Conservation (phyloP, 306 rosid species). For the Hippophae rhamnoides region DNA sequence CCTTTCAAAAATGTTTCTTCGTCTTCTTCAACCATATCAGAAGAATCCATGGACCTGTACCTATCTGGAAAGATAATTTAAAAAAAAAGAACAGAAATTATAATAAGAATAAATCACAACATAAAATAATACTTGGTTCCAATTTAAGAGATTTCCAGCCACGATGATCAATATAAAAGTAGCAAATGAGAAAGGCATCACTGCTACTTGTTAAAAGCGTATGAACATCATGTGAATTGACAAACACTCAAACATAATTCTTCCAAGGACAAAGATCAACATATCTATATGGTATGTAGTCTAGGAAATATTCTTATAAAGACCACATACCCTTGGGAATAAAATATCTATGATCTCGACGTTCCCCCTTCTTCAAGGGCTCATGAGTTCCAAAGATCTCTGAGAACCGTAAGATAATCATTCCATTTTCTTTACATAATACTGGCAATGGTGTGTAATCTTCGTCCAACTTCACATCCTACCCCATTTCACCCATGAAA, state of each 20-base stretch:
- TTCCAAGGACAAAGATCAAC: too few species aligned
- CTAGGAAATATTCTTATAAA: too few species aligned
- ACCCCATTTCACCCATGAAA: not conserved
- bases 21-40: constrained; percentile 81
- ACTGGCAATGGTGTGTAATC: constrained; percentile 57
- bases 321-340: constrained; percentile 45
- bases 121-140: not conserved
- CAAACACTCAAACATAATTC: too few species aligned
- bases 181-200: too few species aligned
- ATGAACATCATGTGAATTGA: too few species aligned
- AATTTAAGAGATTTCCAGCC: not conserved
- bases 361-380: constrained; percentile 69
- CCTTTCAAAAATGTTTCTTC: constrained; percentile 76
- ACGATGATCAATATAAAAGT: too few species aligned
- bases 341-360: constrained; percentile 62
- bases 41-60: constrained; percentile 39
- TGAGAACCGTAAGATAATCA: constrained; percentile 72
- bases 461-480: constrained; percentile 30
- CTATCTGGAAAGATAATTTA: constrained; percentile 46
- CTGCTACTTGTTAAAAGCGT: too few species aligned
- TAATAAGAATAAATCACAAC: not conserved
- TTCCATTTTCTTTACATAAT: constrained; percentile 80
- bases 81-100: constrained; percentile 14
- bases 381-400: constrained; percentile 81
- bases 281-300: too few species aligned